Base-by-base conservation (phyloP, 768 basidiomycete genomes). In the Ramaria sp. region DNA sequence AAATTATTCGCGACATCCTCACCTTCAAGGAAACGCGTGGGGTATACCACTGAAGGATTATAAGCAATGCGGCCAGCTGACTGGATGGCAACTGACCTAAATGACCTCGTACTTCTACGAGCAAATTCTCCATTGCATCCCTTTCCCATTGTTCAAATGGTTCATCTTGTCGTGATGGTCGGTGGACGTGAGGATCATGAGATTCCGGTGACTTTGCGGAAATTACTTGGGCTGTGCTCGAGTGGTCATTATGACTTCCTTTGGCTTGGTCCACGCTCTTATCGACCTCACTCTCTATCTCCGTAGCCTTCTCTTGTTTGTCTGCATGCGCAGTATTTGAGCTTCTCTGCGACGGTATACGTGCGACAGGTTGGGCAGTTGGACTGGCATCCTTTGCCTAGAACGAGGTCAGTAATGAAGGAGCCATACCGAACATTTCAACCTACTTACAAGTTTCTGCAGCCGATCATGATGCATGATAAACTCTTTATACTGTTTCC, bases 401-500 rank as follows among this genome's bases (percentile, higher is more conserved):
- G 54, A 13, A 37, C 13, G 4, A 51, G 12, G 61, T 60, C 34
- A 62, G 20, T 55, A 47, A 55, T 52, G 24, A 63, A 11, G 54
- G 55, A n/a, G 22, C 37, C 2, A 11, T 27, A 24, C 12, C 19
- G 19, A 53, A 5, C 4, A 15, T 30, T 10, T 54, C 30, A 20
- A 0, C 38, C 41, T 53, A 69, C 80, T 60, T 65, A 88, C 89
- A 33, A 77, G 78, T 69, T 81, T 87, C 63, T 77, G 80, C 60
- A 89, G 64, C 2, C 87, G 80, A 60, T 91, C 90, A 47, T 91
- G 86, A 64, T 86, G 77, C 5, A 75, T 69, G 47, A 86, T 72
- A 63, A 89, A 97, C 60, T 94, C 89, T 66, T 85, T 94, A 71
- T 86, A 97, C 65, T 91, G 88, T 65, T 93, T 93, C 95, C 95